These are phyloP conservation scores for Desmodesmus armatus DNA, from an alignment of 139 green algal genomes.

Conservation along the genomic window DNA sequence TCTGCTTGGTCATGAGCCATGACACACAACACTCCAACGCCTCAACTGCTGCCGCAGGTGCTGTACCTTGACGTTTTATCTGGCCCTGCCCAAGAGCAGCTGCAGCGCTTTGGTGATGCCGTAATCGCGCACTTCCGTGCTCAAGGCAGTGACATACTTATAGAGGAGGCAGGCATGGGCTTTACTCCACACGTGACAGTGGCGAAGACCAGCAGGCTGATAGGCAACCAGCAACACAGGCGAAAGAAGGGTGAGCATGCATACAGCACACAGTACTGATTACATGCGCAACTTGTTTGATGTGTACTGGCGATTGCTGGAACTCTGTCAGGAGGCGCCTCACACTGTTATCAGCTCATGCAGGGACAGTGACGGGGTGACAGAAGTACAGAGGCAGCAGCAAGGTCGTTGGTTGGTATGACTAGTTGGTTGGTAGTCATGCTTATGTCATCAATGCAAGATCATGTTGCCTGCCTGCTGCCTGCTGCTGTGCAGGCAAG, in stretches of 20 bases:
- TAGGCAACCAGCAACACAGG: neutral
- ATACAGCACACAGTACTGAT: neutral
- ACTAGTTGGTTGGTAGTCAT: neutral
- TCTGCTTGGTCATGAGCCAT: no score
- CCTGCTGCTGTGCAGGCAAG: neutral
- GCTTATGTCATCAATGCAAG: neutral
- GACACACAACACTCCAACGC: no score
- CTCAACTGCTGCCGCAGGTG: constrained; percentile 8
- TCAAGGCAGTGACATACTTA: neutral
- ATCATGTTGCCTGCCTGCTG: neutral
- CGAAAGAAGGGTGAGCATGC: neutral
- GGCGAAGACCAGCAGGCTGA: constrained; percentile 27
- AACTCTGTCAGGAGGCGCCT: neutral
- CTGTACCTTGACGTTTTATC: constrained; percentile 21
- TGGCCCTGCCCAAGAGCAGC: neutral
- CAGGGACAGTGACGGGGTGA: neutral
- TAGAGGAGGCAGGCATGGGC: neutral
- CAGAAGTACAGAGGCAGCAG: neutral
- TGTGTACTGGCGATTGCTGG: neutral
- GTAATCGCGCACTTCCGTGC: no score
- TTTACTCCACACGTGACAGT: constrained; percentile 33
- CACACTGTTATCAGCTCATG: neutral
- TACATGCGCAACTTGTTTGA: neutral
- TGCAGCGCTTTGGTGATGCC: neutral
- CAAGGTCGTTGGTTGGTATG: neutral